Conservation (phyloP, 345 rosid species). For the Salix koriyanagi region DNA sequence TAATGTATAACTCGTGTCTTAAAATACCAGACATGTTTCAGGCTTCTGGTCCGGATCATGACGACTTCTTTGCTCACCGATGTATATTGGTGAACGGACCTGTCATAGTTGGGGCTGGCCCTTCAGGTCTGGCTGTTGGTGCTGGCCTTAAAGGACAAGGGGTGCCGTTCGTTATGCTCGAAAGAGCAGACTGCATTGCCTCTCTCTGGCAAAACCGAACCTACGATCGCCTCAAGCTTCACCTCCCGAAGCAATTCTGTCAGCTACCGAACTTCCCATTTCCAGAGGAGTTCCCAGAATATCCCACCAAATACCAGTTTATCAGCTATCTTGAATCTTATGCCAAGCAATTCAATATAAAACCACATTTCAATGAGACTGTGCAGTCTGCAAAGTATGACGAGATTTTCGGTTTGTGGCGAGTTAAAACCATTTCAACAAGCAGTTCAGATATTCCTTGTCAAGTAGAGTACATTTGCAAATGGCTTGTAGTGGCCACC, state of each 20-base stretch:
- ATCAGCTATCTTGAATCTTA: constrained; percentile 64
- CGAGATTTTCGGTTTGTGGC: constrained; percentile 61
- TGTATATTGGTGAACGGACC: constrained; percentile 89
- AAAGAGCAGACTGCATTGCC: constrained; percentile 74
- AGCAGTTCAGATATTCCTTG: constrained; percentile 22
- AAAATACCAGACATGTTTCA: constrained; percentile 47
- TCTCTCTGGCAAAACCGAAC: constrained; percentile 83
- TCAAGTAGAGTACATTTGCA: constrained; percentile 68
- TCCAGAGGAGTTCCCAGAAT: constrained; percentile 65
- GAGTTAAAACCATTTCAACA: constrained; percentile 50
- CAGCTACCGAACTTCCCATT: constrained; percentile 61
- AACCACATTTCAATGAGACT: constrained; percentile 59
- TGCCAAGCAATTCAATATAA: constrained; percentile 53
- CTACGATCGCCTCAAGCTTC: constrained; percentile 80
- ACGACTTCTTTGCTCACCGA: constrained; percentile 36
- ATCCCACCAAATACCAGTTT: constrained; percentile 74
- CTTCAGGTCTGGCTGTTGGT: constrained; percentile 70
- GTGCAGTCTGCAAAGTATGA: constrained; percentile 74
- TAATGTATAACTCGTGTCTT: constrained; percentile 30
- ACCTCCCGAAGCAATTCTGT: constrained; percentile 80
- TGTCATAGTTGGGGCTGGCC: constrained; percentile 83
- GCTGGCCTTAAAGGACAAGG: constrained; percentile 65
- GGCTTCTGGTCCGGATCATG: constrained; percentile 19
- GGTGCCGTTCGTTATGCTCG: constrained; percentile 72
- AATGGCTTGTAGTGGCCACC: constrained; percentile 82